phyloP scores from a whole-genome alignment of 805 yeast species.

The Maudiozyma serrabonitensis region DNA sequence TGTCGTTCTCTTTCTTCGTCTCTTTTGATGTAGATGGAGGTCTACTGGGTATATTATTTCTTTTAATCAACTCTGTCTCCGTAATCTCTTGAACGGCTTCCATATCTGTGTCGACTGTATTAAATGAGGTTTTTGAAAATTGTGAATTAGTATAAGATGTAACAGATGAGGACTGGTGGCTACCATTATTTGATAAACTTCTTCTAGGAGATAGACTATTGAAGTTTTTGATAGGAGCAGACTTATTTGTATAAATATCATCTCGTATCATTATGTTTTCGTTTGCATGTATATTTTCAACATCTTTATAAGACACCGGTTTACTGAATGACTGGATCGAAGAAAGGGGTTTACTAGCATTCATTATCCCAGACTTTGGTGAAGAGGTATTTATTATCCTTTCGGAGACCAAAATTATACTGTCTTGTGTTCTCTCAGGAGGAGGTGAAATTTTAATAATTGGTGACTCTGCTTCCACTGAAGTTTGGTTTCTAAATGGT shows the following conservation, averaged over 20 bases:
- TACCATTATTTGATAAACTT: constrained; percentile 19
- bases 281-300: constrained; percentile 4
- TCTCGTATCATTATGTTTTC: constrained; percentile 5
- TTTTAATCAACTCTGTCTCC: background rate
- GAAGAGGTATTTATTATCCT: background rate
- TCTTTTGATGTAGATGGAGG: background rate
- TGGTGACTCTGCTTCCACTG: constrained; percentile 1
- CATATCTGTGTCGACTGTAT: constrained; percentile 13
- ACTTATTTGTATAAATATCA: constrained; percentile 11
- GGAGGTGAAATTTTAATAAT: background rate
- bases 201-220: constrained; percentile 16
- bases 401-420: constrained; percentile 10
- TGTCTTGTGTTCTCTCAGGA: constrained; percentile 7
- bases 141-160: constrained; percentile 15
- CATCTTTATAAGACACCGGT: constrained; percentile 1
- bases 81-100: background rate
- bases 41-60: background rate
- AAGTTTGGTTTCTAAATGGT: constrained; percentile 10
- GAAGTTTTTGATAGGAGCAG: background rate
- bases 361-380: background rate
- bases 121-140: constrained; percentile 17
- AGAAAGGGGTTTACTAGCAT: constrained; percentile 12
- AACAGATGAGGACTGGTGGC: constrained; percentile 12
- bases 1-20: background rate
- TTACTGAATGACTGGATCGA: constrained; percentile 16